A percentile compares a stretch with the other conserved stretches of the same genome.
Conservation (phyloP, 2,329 filamentous ascomycete species). For the Metarhizium humberi region DNA sequence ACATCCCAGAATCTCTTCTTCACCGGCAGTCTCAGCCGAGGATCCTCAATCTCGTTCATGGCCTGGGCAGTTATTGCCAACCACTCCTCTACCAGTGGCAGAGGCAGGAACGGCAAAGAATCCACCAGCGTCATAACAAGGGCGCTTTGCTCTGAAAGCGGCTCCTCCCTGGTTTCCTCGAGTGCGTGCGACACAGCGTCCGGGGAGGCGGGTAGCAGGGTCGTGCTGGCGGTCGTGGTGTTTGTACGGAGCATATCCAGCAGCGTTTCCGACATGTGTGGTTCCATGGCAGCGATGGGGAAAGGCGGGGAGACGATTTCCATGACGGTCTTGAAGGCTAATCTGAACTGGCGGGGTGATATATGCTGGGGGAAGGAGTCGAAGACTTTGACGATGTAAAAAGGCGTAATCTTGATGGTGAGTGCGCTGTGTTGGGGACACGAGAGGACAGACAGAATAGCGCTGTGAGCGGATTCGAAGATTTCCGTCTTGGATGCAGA, state of each 20-base stretch:
- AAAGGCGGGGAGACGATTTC: conserved; percentile 75
- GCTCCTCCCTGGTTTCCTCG: conserved; percentile 17
- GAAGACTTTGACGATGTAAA: conserved; percentile 77
- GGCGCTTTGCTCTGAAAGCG: conserved; percentile 68
- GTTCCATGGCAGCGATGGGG: conserved; percentile 61
- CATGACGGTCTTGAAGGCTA: conserved; percentile 80
- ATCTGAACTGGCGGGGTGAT: conserved; percentile 74
- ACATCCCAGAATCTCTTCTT: conserved; percentile 71
- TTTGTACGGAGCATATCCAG: conserved; percentile 67
- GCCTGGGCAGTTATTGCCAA: conserved; percentile 61
- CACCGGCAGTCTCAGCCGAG: conserved; percentile 51
- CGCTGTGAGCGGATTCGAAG: conserved; percentile 84
- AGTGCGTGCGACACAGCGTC: conserved; percentile 21
- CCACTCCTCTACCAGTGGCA: conserved; percentile 70
- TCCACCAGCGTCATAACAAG: conserved; percentile 72
- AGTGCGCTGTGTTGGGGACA: conserved; percentile 68
- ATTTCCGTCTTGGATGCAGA: conserved; percentile 43
- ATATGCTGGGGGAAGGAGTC: conserved; percentile 69
- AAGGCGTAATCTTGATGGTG: conserved; percentile 63
- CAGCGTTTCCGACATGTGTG: conserved; percentile 68
- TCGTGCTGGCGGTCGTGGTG: conserved; percentile 40
- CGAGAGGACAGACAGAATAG: conserved; percentile 70
- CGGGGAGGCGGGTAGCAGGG: conserved; percentile 29
- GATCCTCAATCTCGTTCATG: conserved; percentile 54
- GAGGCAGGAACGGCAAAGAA: conserved; percentile 62